Conservation (phyloP, 768 basidiomycete genomes). For the Kwoniella botswanensis region DNA sequence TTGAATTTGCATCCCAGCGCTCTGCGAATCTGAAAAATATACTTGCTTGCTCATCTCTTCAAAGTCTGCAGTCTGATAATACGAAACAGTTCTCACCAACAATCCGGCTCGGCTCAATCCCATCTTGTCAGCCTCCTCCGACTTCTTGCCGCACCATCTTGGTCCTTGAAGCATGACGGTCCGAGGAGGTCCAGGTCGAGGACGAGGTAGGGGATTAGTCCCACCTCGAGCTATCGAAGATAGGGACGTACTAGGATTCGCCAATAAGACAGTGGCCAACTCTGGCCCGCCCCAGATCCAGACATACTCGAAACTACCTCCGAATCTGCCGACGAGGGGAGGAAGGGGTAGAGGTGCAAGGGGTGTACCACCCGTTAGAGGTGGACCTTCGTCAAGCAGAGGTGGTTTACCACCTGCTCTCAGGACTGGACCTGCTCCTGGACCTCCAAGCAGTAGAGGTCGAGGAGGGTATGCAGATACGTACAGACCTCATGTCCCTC, state of each 20-base stretch:
- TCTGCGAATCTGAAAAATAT: background rate
- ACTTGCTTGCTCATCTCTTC: background rate
- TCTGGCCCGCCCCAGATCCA: constrained; percentile 13
- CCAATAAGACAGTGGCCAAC: constrained; percentile 24
- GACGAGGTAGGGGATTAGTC: constrained; percentile 10
- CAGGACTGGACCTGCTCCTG: background rate
- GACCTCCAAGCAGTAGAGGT: background rate
- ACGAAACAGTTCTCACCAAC: too few relatives aligned
- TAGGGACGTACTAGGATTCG: constrained; percentile 19
- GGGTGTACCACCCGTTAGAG: background rate
- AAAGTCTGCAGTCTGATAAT: background rate
- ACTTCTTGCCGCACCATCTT: too few relatives aligned
- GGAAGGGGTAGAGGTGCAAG: constrained; percentile 7
- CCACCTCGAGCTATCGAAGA: constrained; percentile 15
- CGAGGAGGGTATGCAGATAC: background rate
- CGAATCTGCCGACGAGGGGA: constrained; percentile 1
- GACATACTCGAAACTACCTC: constrained; percentile 13
- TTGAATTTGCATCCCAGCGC: background rate
- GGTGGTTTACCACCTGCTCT: background rate
- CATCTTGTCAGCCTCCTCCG: too few relatives aligned
- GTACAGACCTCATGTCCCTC: background rate
- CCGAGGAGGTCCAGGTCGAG: constrained; percentile 8
- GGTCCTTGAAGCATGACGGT: background rate
- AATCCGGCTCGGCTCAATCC: too few relatives aligned
- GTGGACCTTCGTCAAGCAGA: background rate